These are phyloP conservation scores for Nitzschia sp. DNA, from an alignment of 108 stramenopile species.

Conservation along the genomic window DNA sequence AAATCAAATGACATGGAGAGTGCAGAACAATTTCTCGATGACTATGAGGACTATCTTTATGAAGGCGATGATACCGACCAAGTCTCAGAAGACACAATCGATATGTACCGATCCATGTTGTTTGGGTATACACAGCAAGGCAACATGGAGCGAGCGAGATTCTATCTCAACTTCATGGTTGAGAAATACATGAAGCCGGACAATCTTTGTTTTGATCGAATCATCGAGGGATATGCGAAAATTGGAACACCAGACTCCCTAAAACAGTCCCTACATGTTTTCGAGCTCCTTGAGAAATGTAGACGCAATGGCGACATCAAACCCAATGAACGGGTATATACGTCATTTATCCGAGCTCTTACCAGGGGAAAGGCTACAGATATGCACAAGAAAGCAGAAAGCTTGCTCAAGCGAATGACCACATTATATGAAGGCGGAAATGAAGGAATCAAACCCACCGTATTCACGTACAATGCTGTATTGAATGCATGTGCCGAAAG, in stretches of 20 bases:
- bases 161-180: constrained; percentile 39
- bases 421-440: constrained; percentile 18
- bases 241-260: constrained; percentile 25
- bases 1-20: constrained; percentile 27
- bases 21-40: constrained; percentile 36
- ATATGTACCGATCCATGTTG: constrained; percentile 41
- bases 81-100: constrained; percentile 17
- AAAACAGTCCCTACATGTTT: constrained; percentile 43
- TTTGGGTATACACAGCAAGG: constrained; percentile 33
- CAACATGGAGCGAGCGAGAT: constrained; percentile 20
- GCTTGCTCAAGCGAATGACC: constrained; percentile 64
- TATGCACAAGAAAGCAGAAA: constrained; percentile 49
- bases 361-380: constrained; percentile 44
- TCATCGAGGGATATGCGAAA: constrained; percentile 41
- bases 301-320: constrained; percentile 36
- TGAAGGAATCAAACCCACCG: constrained; percentile 35
- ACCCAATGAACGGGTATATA: constrained; percentile 67
- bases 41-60: constrained; percentile 35
- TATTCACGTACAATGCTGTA: constrained; percentile 58
- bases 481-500: constrained; percentile 49
- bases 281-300: constrained; percentile 55
- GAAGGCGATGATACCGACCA: constrained; percentile 9
- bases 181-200: constrained; percentile 36
- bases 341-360: constrained; percentile 66
- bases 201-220: constrained; percentile 32